A percentile compares a stretch with the other conserved stretches of the same genome.
Evolutionary conservation across 2,329 filamentous ascomycete genomes (phyloP).

Genomic region (Apiospora phragmitis): DNA sequence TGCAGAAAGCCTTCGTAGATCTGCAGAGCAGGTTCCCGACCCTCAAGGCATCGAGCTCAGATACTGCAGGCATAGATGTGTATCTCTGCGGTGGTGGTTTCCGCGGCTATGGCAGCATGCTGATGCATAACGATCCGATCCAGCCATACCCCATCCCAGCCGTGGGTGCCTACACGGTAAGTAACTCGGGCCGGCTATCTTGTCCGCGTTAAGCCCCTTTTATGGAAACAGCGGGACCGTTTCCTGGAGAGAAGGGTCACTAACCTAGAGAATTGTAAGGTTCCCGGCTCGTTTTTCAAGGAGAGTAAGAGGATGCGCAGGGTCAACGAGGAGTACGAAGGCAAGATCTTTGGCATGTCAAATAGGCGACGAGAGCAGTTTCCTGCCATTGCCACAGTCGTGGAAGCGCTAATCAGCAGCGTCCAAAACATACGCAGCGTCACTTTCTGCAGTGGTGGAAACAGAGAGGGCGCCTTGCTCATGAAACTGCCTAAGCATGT

Average conservation of each 20-base stretch:
- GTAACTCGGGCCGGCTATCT: background rate
- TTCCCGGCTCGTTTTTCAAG: constrained; percentile 57
- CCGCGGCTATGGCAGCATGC: constrained; percentile 84
- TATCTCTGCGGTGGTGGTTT: constrained; percentile 92
- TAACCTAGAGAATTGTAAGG: background rate
- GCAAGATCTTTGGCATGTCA: constrained; percentile 75
- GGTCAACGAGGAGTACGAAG: constrained; percentile 49
- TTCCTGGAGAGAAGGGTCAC: background rate
- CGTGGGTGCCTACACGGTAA: constrained; percentile 75
- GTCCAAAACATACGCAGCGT: constrained; percentile 72
- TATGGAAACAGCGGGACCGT: background rate
- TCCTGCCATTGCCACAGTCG: constrained; percentile 77
- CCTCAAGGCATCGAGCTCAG: constrained; percentile 42
- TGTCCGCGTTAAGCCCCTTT: background rate
- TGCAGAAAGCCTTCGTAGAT: constrained; percentile 61
- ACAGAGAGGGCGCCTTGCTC: constrained; percentile 81
- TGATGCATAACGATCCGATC: constrained; percentile 76
- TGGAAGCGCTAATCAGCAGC: constrained; percentile 70
- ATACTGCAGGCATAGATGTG: constrained; percentile 59
- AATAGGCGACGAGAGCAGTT: constrained; percentile 78
- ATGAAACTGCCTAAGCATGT: constrained; percentile 62
- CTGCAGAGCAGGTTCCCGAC: constrained; percentile 49
- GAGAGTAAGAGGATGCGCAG: constrained; percentile 52
- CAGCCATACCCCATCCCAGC: constrained; percentile 81
- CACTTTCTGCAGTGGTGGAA: constrained; percentile 84